phyloP scores from a whole-genome alignment of 2,329 filamentous ascomycete genomes.

The Hypoxylon sp. region DNA sequence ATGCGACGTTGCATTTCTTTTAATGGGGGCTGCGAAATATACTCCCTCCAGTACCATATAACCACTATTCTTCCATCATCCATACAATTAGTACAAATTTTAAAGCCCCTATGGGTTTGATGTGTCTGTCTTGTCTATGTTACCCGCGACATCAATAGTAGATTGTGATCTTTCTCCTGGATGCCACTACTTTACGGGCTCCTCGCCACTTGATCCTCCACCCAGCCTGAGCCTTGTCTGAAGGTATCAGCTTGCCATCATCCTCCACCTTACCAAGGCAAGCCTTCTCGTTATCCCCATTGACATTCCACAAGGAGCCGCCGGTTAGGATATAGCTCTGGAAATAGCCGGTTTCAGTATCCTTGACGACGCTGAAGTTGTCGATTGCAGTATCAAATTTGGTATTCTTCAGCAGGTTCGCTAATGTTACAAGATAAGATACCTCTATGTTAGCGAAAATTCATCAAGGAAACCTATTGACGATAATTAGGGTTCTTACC shows the following conservation, averaged over 20 bases:
- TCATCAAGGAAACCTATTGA: background rate
- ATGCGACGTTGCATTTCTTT: background rate
- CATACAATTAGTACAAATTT: background rate
- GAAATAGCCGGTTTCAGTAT: constrained; percentile 19
- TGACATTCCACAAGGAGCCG: constrained; percentile 30
- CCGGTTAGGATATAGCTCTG: constrained; percentile 35
- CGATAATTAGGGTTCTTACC: constrained; percentile 13
- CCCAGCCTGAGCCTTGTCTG: constrained; percentile 32
- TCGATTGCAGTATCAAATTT: constrained; percentile 27
- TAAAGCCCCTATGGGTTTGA: background rate
- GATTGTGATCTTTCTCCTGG: constrained; percentile 23
- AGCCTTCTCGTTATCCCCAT: constrained; percentile 26
- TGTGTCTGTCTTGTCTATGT: background rate
- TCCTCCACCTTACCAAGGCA: constrained; percentile 29
- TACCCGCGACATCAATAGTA: constrained; percentile 18
- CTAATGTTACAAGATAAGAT: constrained; percentile 8
- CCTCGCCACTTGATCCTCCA: constrained; percentile 33
- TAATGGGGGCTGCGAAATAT: background rate
- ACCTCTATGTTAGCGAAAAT: constrained; percentile 11
- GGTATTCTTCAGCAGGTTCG: constrained; percentile 20
- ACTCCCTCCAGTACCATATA: background rate
- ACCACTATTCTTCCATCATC: constrained; percentile 3
- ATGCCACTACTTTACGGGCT: constrained; percentile 22
- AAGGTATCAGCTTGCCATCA: constrained; percentile 33
- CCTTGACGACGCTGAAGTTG: constrained; percentile 34